Percentiles rank a stretch among this genome's conserved stretches.
Conservation (phyloP, 2,329 filamentous ascomycete species). For the Colletotrichum chrysophilum region DNA sequence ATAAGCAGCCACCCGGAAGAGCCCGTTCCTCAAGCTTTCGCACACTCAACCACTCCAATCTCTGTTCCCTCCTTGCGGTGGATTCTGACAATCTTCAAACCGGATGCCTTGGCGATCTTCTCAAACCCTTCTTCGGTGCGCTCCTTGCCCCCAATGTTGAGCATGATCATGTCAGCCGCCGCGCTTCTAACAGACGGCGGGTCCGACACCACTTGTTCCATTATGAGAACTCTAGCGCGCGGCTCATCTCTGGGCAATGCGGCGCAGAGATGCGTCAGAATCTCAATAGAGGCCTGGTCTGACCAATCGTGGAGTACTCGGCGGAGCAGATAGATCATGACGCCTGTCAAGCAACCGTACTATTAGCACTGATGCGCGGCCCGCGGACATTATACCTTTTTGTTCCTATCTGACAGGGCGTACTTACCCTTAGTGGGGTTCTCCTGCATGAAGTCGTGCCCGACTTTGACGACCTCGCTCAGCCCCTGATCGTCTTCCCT, state of each 20-base stretch:
- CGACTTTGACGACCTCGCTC: constrained; percentile 23
- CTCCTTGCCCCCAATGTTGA: constrained; percentile 7
- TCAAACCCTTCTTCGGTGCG: not conserved
- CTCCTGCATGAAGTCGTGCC: constrained; percentile 31
- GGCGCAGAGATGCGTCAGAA: constrained; percentile 30
- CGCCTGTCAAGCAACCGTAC: constrained; percentile 26
- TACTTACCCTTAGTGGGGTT: not conserved
- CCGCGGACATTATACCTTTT: not conserved
- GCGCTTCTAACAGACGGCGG: not conserved
- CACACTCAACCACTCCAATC: not conserved
- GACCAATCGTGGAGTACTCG: constrained; percentile 41
- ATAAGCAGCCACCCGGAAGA: not conserved
- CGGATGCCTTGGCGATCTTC: not conserved
- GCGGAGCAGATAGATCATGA: constrained; percentile 37
- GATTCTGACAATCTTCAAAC: not conserved
- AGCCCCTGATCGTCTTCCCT: constrained; percentile 16
- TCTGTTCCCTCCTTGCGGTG: not conserved
- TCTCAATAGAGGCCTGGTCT: constrained; percentile 29
- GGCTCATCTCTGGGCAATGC: constrained; percentile 26
- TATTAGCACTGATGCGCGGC: not conserved
- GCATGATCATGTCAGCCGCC: not conserved
- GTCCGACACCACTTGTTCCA: not conserved
- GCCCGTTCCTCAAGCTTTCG: not conserved
- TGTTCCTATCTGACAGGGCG: not conserved
- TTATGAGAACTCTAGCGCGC: not conserved